phyloP scores from a whole-genome alignment of 257 asterid genomes.

The Scutellaria galericulata region DNA sequence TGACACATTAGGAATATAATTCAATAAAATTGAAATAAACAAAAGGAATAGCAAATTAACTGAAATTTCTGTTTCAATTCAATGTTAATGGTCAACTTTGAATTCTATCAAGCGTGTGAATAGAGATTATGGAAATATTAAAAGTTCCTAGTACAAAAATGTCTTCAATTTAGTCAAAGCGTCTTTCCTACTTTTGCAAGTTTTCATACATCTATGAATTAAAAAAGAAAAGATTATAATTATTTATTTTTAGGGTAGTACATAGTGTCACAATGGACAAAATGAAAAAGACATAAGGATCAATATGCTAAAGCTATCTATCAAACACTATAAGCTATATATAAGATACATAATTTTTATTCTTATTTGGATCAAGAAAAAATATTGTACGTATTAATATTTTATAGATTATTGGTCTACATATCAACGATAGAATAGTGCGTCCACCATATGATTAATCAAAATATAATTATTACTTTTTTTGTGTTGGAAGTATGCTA shows the following conservation, averaged over 20 bases:
- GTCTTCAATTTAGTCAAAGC: background rate
- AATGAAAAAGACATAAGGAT: constrained; percentile 21
- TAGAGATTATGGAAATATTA: background rate
- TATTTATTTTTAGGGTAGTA: constrained; percentile 2
- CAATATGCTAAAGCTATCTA: constrained; percentile 11
- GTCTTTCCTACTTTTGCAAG: constrained; percentile 26
- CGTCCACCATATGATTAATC: background rate
- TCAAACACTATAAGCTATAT: constrained; percentile 25
- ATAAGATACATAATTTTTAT: constrained; percentile 5
- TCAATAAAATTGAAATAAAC: no score
- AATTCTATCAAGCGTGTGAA: no score
- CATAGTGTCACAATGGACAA: constrained; percentile 26
- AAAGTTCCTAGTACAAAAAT: background rate
- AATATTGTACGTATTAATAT: background rate
- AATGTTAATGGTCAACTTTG: background rate
- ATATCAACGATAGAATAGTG: background rate
- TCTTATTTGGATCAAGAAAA: constrained; percentile 27
- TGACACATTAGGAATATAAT: no score
- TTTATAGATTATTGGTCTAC: background rate
- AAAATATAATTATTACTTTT: background rate
- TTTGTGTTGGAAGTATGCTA: constrained; percentile 1
- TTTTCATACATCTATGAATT: constrained; percentile 17
- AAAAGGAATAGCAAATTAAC: no score
- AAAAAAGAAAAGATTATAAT: background rate
- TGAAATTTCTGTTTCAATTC: no score